Conservation (phyloP, 1,284 basidiomycete species). For the Leccinum angustisporum region DNA sequence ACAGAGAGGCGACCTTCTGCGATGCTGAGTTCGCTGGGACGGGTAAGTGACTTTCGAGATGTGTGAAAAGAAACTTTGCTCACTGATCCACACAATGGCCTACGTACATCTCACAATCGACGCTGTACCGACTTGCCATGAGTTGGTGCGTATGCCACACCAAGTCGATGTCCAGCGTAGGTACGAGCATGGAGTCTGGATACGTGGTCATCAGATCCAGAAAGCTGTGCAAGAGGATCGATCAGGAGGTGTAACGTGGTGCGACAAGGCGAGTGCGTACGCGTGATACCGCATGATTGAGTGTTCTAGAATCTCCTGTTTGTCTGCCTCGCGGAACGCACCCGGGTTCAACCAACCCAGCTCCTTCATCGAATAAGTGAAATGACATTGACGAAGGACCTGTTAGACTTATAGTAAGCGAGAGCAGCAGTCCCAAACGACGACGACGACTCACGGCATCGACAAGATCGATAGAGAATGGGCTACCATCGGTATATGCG, state of each 20-base stretch:
- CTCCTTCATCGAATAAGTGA: constrained; percentile 38
- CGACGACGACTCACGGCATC: constrained; percentile 34
- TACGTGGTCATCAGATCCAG: constrained; percentile 24
- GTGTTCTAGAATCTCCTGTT: constrained; percentile 30
- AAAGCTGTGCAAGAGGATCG: constrained; percentile 18
- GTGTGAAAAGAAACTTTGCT: constrained; percentile 8
- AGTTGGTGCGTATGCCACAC: constrained; percentile 52
- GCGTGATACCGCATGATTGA: constrained; percentile 44
- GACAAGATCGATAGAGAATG: constrained; percentile 41
- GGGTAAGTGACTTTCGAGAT: background rate
- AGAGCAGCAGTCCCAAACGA: background rate
- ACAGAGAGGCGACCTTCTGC: constrained; percentile 34
- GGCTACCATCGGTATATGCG: constrained; percentile 37
- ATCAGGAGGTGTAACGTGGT: background rate
- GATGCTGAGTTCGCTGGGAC: constrained; percentile 35
- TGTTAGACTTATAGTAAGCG: constrained; percentile 9
- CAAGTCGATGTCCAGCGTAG: constrained; percentile 45
- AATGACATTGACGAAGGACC: constrained; percentile 45
- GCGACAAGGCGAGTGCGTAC: constrained; percentile 13
- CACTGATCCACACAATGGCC: constrained; percentile 38
- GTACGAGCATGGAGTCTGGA: constrained; percentile 23
- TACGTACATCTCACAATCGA: constrained; percentile 35
- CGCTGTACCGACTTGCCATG: constrained; percentile 32
- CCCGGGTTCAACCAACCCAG: constrained; percentile 32
- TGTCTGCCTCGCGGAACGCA: constrained; percentile 23